Base-by-base conservation (phyloP, 2,329 filamentous ascomycete genomes). In the Colletotrichum zoysiae region DNA sequence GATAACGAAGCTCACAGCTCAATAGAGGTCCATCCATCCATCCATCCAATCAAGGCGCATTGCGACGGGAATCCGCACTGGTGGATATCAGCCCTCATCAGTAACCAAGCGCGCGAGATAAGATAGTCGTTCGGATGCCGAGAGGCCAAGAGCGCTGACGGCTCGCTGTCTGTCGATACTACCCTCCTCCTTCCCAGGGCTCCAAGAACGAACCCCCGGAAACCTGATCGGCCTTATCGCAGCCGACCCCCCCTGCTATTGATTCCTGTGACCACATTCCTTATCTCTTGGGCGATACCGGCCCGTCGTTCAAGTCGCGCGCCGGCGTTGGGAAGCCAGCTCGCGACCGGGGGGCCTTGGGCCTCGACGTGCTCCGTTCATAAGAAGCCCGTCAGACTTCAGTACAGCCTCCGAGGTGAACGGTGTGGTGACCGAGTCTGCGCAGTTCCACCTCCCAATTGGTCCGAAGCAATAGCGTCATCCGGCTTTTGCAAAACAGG, bases 1-100 rank as follows among this genome's bases (percentile, higher is more conserved):
- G 70, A 72, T 72, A 70, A 48, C 30, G 23, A 14, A 40, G 55
- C 70, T 72, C 59, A 65, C 65, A 69, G 65, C 65, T 60, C 60
- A 40, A 20, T 33, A 44, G 30, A 9, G 7, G 46, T 4, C 1
- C 14, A 35, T 33, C 68, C 26, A 62, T 33, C 68, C 26, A 62
- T 9, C 1, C 14, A 35, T 33, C 68, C 35, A 67, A 71, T 71
- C 68, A 67, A 44, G 26, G 18, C 46, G 12, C 30, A 30, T 56
- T 40, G 44, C 61, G 38, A 65, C 61, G n/a, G 18, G 58, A 50
- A 61, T 48, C 62, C 30, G 46, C 46, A 26, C 33, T n/a, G 16
- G 55, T 65, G 53, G 35, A n/a, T 23, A 55, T 40, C 35, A 14
- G 18, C 7, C n/a, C 38, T 38, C 26, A 6, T 5, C 60, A 26